Conservation (phyloP, 495 filamentous ascomycete genomes). For the Chaetomium cochliodes region DNA sequence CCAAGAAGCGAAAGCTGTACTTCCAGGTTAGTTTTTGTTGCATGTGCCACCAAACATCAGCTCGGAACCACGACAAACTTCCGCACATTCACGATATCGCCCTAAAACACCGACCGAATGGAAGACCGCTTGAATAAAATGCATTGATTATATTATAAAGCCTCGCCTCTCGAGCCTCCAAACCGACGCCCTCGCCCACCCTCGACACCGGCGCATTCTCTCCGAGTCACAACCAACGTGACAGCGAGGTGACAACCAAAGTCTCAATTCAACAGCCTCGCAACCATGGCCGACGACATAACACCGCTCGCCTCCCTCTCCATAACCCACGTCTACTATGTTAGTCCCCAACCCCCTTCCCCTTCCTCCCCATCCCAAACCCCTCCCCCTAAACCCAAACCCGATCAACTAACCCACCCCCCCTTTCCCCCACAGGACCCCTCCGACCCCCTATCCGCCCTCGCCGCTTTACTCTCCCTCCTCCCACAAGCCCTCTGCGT, state of each 20-base stretch:
- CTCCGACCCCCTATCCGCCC: constrained; percentile 74
- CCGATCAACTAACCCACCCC: constrained; percentile 8
- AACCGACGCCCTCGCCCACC: no score
- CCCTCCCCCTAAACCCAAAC: constrained; percentile 20
- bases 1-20: not conserved
- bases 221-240: not conserved
- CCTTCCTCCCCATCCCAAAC: not conserved
- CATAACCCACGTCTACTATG: constrained; percentile 95
- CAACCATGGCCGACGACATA: constrained; percentile 59
- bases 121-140: no score
- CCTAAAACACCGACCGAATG: no score
- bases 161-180: no score
- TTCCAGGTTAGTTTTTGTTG: not conserved
- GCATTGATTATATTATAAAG: no score
- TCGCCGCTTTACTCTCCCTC: constrained; percentile 90
- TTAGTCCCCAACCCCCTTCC: constrained; percentile 40
- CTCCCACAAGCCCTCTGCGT: constrained; percentile 88
- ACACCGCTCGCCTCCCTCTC: constrained; percentile 81
- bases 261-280: no score
- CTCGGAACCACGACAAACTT: not conserved
- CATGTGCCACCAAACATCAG: not conserved
- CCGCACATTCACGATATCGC: no score
- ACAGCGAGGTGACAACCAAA: not conserved
- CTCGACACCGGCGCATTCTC: not conserved
- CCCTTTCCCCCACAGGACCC: constrained; percentile 64